Evolutionary conservation across 2,329 filamentous ascomycete genomes (phyloP), one percentile per base, ranked within the genome.

Genomic region (Ophiostoma ips): DNA sequence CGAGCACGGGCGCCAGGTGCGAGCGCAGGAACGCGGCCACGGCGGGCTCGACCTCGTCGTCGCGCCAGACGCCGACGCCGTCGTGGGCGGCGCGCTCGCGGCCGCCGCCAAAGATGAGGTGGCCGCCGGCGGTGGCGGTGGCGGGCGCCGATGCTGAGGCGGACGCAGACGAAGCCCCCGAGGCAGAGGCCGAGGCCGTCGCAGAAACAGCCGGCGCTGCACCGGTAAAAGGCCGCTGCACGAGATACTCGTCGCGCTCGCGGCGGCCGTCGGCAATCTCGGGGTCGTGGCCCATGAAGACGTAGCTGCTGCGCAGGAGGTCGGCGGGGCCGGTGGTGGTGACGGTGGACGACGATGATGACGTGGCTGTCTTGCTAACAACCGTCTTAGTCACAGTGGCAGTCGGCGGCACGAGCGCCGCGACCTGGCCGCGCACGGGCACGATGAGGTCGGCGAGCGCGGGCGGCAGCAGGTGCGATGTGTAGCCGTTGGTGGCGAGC

Each of bases 401-500:
- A n/a, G n/a, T 43, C 15, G 80, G 78, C 5, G 83, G 82, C 3
- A 71, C 58, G 18, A 89, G 71, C 1, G 82, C 76, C 38, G 75
- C 76, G 66, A 89, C 79, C 60, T 89, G 80, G 1, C 85, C 87
- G 21, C 84, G 72, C 2, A 84, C 80, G 0, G 89, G 89, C 2
- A 89, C 77, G 55, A 94, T 83, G 9, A 88, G 71, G 55, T 81
- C 77, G 9, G 75, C 70, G 57, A 90, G 82, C 33, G 68, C 61
- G 0, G 85, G 84, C 0, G 86, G 85, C 2, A 90, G 67, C 4
- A 95, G 71, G 53, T 81, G 73, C 1, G 85, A 86, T 0, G 87
- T 89, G 63, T 94, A 94, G 3, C 71, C 89, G 60, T 95, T 95
- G 1, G 84, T 90, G 5, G 86, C 83, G 15, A 94, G 73, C 16